Evolutionary conservation across 2,329 filamentous ascomycete genomes (phyloP), one percentile per base, ranked within the genome.

Genomic region (Ilyonectria sp.): DNA sequence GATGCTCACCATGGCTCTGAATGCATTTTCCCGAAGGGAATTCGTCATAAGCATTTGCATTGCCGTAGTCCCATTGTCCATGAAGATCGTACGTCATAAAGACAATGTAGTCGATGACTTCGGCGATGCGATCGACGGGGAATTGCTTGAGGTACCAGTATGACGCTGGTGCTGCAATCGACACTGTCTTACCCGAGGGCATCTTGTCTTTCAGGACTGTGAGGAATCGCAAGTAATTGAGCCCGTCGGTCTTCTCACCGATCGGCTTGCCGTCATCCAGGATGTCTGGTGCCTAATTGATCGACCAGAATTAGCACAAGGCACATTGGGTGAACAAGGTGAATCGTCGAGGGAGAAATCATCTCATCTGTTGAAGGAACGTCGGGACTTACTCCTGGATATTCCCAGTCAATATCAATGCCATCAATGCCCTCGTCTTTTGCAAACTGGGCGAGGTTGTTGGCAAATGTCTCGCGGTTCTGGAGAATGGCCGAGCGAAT

Each of bases 381-480:
- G 5, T 26, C 4, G 26, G 15, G 15, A 65, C 70, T 68, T 26
- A 73, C 71, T 5, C 73, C 76, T 7, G 77, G 77, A 31, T 82
- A 83, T 54, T 83, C 81, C 83, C 83, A 86, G 66, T 83, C 80
- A 37, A 82, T 71, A 50, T 83, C 81, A 10, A 83, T 65, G 0
- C 82, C 82, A 53, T 83, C 81, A 0, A 84, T 61, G 1, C 65
- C 64, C 21, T 80, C 44, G 15, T 84, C 40, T 31, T 80, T 55
- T 44, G 83, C 23, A 71, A 86, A 81, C 47, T 81, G 57, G 62
- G 76, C 74, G 43, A 81, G 55, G 65, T 81, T 80, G 31, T 73
- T 65, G n/a, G 77, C 71, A 63, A 85, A 76, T 3, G 11, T 74
- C 11, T 72, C 62, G 0, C 81, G 75, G 56, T 86, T 84, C 0